Conservation (phyloP, 164 flowering plant species). For the Umbilicus rupestris region DNA sequence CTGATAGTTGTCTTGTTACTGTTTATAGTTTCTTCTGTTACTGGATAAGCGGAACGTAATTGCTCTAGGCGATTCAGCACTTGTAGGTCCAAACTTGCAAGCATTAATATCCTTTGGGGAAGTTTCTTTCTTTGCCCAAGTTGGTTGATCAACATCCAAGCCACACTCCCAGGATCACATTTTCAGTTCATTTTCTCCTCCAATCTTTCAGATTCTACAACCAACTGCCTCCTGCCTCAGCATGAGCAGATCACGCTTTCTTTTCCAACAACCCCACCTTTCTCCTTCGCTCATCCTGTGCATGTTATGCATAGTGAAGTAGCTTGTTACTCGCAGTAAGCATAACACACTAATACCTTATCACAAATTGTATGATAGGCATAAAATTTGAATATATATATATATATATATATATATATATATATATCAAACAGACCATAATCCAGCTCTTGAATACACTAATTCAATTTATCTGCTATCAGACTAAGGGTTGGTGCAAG, state of each 20-base stretch:
- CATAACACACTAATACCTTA: background rate
- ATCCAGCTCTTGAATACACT: background rate
- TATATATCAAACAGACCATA: background rate
- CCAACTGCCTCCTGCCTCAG: background rate
- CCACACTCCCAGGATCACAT: background rate
- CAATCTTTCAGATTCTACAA: background rate
- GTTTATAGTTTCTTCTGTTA: conserved; percentile 1
- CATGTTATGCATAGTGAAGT: background rate
- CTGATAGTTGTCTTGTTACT: background rate
- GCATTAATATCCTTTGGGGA: conserved; percentile 1
- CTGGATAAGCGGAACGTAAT: background rate
- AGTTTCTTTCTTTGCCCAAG: background rate
- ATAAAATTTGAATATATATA: background rate
- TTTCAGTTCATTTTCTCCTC: background rate
- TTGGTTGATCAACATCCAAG: conserved; percentile 9
- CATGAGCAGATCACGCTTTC: background rate
- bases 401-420: no score
- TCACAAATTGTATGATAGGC: background rate
- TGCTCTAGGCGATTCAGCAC: background rate
- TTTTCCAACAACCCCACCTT: background rate
- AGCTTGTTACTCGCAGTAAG: background rate
- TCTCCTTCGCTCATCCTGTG: background rate
- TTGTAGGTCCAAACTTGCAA: conserved; percentile 4
- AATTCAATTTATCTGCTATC: background rate
- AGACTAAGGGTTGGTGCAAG: background rate